Base-by-base conservation (phyloP, 768 basidiomycete species). In the Panaeolus cyanescens region DNA sequence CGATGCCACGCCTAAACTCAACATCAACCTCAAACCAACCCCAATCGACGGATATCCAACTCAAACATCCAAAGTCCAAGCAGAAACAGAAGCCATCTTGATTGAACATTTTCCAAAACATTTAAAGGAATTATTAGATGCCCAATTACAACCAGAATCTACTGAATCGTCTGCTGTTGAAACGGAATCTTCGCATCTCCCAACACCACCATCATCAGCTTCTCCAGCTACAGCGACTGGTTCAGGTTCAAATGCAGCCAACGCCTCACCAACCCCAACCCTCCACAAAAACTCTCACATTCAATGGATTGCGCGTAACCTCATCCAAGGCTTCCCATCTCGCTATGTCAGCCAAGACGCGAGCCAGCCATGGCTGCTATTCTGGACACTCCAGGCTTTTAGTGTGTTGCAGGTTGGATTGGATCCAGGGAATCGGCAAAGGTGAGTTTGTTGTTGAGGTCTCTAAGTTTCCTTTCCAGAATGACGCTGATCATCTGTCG, bases 321-420 rank as follows among this genome's bases (percentile, higher is more conserved):
- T 94, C 57, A 69, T 88, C 7, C 91, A 94, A 69, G 88, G 93
- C 2, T 91, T 99, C 42, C 93, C 95, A 0, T 77, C 81, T 10
- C 80, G 88, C 59, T 99, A 93, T 71, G 82, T 79, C 19, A 88
- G 87, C 50, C 91, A 98, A 68, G 97, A 99, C 71, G 96, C 96
- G 0, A 95, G 93, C 65, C 90, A 96, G 67, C 92, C 97, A 0
- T 99, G 97, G 97, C 77, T 98, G 30, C 72, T 98, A 61, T 98
- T 92, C 76, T 99, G 97, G 96, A 89, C 88, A 0, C 71, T 96
- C 9, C 95, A 99, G 67, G 81, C 89, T 13, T 90, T 97, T 67
- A 89, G 91, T 66, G 70, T 87, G 2, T 70, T 96, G 42, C 92
- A 94, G 55, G 88, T 93, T 6, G 88, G 79, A 1, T 67, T 96